Conservation (phyloP, 768 basidiomycete genomes). For the Chalciporus piperatus region DNA sequence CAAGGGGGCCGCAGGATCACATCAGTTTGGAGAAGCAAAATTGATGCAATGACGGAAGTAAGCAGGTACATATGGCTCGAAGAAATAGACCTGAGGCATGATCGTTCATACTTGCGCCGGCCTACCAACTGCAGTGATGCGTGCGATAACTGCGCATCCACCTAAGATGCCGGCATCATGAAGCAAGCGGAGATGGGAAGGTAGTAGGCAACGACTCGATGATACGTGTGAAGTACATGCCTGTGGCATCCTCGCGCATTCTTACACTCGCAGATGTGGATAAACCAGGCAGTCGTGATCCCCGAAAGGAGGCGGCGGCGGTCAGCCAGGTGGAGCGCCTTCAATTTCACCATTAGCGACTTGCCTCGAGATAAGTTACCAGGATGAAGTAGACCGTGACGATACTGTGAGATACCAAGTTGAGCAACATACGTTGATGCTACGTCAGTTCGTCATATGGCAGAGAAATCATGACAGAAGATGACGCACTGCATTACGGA, state of each 20-base stretch:
- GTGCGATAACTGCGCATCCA: conserved; percentile 7
- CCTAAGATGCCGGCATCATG: conserved; percentile 12
- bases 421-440: too few species aligned
- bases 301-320: background rate
- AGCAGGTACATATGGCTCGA: background rate
- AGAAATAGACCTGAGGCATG: background rate
- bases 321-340: background rate
- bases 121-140: background rate
- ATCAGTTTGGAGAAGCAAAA: background rate
- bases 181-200: background rate
- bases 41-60: background rate
- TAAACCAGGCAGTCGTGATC: conserved; percentile 5
- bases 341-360: background rate
- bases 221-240: background rate
- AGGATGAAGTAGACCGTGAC: too few species aligned
- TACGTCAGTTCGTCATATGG: too few species aligned
- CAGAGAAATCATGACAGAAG: too few species aligned
- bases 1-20: background rate
- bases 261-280: background rate
- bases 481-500: too few species aligned
- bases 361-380: too few species aligned
- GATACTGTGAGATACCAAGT: too few species aligned
- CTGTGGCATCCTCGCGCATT: conserved; percentile 14
- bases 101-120: background rate
- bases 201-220: background rate